Base-by-base conservation (phyloP, 495 filamentous ascomycete species). In the Venustampulla echinocandica region DNA sequence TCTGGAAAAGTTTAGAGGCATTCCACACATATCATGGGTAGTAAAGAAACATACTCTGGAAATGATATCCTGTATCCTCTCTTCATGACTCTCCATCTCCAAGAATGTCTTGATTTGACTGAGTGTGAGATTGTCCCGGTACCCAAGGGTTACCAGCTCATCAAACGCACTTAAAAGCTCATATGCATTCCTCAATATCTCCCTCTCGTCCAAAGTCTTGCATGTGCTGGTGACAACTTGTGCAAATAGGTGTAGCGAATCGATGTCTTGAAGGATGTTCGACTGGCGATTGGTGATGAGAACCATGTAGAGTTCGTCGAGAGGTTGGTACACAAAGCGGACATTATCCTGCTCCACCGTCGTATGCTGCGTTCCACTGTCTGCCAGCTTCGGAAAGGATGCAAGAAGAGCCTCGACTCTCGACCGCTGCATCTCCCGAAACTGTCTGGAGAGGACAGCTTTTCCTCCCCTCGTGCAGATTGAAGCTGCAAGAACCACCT, bases 341-440 rank as follows among this genome's bases (percentile, higher is more conserved):
- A 98, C 92, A 75, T 95, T 96, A 72, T 98, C 92, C 64, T 95
- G 90, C 65, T 98, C 92, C 42, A 95, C 88, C 11, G 86, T 98
- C 6, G 92, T 98, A 64, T 98, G 92, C 62, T 98, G 92, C 40
- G 88, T 93, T 35, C 87, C 85, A 11, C 84, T 84, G 64, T 94
- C 89, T 46, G 90, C 88, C 46, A 96, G 87, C 64, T 96, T 97
- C 33, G 92, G 92, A 66, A 98, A 97, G 1, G 88, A 88, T 47
- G 92, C 93, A 22, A 98, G 81, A 27, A 98, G 78, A 33, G 87
- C 93, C 70, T 98, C 93, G 62, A 97, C 88, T 62, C 92, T 80
- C 17, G 92, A 94, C 54, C 93, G 80, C 54, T 90, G 82, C 70
- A 98, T 95, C 68, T 96, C 89, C 54, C 89, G 80, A 64, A 98